Evolutionary conservation across 2,329 filamentous ascomycete genomes (phyloP).

Genomic region (Ascochyta fabae): DNA sequence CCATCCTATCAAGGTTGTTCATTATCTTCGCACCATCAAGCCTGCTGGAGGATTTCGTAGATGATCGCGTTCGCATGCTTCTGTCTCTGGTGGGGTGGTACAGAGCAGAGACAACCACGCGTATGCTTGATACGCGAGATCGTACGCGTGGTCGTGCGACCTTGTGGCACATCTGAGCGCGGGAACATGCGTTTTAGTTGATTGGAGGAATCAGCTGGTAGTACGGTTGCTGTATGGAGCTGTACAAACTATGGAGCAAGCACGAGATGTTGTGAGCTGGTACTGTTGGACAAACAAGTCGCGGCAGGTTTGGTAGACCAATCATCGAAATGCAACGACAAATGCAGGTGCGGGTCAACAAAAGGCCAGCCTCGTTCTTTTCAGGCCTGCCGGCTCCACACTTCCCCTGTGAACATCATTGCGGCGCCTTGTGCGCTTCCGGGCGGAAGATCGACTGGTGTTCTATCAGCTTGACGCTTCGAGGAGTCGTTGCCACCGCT

Average conservation of each 20-base stretch:
- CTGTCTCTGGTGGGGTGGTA: not conserved
- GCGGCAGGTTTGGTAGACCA: not conserved
- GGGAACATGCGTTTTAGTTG: not conserved
- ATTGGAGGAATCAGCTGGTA: not conserved
- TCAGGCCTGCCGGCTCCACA: not conserved
- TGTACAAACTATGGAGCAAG: no score
- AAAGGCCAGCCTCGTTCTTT: not conserved
- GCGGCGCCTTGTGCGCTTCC: not conserved
- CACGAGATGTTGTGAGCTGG: not conserved
- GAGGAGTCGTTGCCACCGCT: no score
- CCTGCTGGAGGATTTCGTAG: not conserved
- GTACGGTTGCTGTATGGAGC: no score
- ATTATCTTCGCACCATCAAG: not conserved
- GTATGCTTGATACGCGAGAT: not conserved
- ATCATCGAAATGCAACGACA: no score
- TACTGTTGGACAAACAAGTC: not conserved
- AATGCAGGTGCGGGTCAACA: no score
- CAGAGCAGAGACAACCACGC: slow-evolving; percentile 9
- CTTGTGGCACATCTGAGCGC: not conserved
- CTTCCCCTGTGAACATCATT: not conserved
- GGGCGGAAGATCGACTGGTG: not conserved
- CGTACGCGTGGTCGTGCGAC: slow-evolving; percentile 2
- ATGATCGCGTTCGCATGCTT: not conserved
- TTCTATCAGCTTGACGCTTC: not conserved
- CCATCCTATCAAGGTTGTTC: not conserved